Percentiles rank a stretch among this genome's conserved stretches.
Conservation (phyloP, 306 rosid species). For the Quercus cerris region DNA sequence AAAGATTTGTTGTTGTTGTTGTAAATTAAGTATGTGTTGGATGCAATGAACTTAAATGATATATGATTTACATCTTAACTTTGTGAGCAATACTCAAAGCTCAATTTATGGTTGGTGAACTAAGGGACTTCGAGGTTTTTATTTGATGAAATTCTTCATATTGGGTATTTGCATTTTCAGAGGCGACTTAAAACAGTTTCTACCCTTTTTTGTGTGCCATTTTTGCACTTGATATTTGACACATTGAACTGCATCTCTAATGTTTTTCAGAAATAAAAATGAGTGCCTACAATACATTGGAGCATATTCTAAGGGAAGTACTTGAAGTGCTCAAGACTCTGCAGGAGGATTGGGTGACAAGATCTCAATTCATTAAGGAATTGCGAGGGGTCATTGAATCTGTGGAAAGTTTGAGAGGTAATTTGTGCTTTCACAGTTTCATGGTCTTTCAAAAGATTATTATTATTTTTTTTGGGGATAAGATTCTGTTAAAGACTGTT, state of each 20-base stretch:
- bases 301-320: slow-evolving; percentile 43
- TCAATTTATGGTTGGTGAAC: neutral
- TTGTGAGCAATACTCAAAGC: neutral
- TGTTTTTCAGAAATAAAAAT: slow-evolving; percentile 29
- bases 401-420: slow-evolving; percentile 64
- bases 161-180: neutral
- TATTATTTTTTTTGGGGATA: neutral
- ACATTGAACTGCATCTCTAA: neutral
- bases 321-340: slow-evolving; percentile 46
- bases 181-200: slow-evolving; percentile 9
- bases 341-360: slow-evolving; percentile 48
- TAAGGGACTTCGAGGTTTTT: slow-evolving; percentile 4
- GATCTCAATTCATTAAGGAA: slow-evolving; percentile 48
- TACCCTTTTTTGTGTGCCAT: slow-evolving; percentile 15
- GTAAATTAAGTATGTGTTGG: neutral
- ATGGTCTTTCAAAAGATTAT: neutral
- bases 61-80: neutral
- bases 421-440: slow-evolving; percentile 10
- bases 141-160: neutral
- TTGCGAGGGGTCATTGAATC: slow-evolving; percentile 42
- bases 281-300: slow-evolving; percentile 41
- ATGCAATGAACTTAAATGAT: neutral
- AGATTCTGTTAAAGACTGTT: slow-evolving; percentile 15
- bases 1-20: no score
- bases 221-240: slow-evolving; percentile 3